phyloP scores from a whole-genome alignment of 2,329 filamentous ascomycete genomes.

The Pseudodiploospora longispora region DNA sequence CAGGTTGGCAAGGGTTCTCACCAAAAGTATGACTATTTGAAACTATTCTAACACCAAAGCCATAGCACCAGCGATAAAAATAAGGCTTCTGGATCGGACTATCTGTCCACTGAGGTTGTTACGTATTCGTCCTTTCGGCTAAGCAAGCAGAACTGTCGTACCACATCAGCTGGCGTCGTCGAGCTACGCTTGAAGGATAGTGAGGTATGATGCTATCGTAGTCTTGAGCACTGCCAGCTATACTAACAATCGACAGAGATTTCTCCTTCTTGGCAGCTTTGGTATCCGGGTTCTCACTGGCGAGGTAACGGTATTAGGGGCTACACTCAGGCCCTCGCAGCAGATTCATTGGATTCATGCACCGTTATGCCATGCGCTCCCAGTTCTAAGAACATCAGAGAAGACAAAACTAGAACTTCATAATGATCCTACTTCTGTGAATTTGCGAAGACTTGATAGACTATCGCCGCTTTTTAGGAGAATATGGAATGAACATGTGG shows the following conservation, averaged over 20 bases:
- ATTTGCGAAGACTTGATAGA: slow-evolving; percentile 44
- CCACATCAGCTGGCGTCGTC: slow-evolving; percentile 30
- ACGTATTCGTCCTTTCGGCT: slow-evolving; percentile 40
- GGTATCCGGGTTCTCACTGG: slow-evolving; percentile 55
- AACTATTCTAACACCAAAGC: too few relatives aligned
- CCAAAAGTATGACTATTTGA: too few relatives aligned
- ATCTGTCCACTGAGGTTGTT: slow-evolving; percentile 8
- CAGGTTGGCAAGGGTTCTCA: not conserved
- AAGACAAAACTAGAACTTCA: slow-evolving; percentile 47
- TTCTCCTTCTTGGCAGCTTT: slow-evolving; percentile 61
- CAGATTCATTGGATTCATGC: slow-evolving; percentile 52
- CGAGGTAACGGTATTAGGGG: slow-evolving; percentile 56
- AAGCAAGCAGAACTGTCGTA: slow-evolving; percentile 34
- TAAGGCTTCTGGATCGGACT: not conserved
- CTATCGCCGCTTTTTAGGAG: slow-evolving; percentile 59
- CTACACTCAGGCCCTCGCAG: slow-evolving; percentile 45
- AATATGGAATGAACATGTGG: slow-evolving; percentile 50
- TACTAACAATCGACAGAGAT: slow-evolving; percentile 33
- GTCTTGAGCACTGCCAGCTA: slow-evolving; percentile 11
- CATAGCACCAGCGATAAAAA: not conserved
- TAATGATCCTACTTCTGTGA: slow-evolving; percentile 39
- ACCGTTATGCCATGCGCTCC: slow-evolving; percentile 61
- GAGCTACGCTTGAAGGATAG: slow-evolving; percentile 37
- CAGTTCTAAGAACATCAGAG: slow-evolving; percentile 50
- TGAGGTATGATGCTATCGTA: slow-evolving; percentile 32